Percentiles rank a stretch among this genome's conserved stretches.
phyloP scores from a whole-genome alignment of 371 early-diverging fungal species.

The Syncephalastrum sp. region DNA sequence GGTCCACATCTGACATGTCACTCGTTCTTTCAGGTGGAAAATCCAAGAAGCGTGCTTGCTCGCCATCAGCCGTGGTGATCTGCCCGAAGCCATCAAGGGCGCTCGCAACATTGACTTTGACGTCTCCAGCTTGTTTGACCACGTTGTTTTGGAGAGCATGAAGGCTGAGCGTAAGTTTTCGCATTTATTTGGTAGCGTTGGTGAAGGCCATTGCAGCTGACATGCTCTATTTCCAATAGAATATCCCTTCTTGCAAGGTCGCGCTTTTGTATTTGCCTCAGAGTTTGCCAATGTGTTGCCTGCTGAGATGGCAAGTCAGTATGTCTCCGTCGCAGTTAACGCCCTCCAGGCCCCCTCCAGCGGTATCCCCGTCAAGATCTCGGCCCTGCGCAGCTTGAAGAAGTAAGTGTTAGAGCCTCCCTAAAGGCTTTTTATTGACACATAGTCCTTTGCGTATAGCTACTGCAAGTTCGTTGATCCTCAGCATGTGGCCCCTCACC shows the following conservation, averaged over 20 bases:
- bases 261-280: constrained; percentile 85
- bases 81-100: constrained; percentile 56
- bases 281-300: constrained; percentile 79
- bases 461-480: constrained; percentile 65
- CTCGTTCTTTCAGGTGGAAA: constrained; percentile 65
- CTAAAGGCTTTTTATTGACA: background rate
- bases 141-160: constrained; percentile 73
- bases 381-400: constrained; percentile 77
- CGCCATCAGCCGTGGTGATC: constrained; percentile 66
- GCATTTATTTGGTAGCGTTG: background rate
- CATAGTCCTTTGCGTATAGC: constrained; percentile 17
- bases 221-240: constrained; percentile 33
- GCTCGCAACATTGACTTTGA: constrained; percentile 40
- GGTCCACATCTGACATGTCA: background rate
- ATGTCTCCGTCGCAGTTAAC: constrained; percentile 70
- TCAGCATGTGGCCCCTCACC: constrained; percentile 61
- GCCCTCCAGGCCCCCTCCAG: constrained; percentile 64
- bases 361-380: constrained; percentile 70
- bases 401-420: constrained; percentile 34
- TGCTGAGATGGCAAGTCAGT: constrained; percentile 60
- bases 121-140: constrained; percentile 76
- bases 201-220: background rate
- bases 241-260: constrained; percentile 84
- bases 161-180: constrained; percentile 33
- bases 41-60: constrained; percentile 80